Conservation (phyloP, 2,329 filamentous ascomycete species). For the Clonostachys byssicola region DNA sequence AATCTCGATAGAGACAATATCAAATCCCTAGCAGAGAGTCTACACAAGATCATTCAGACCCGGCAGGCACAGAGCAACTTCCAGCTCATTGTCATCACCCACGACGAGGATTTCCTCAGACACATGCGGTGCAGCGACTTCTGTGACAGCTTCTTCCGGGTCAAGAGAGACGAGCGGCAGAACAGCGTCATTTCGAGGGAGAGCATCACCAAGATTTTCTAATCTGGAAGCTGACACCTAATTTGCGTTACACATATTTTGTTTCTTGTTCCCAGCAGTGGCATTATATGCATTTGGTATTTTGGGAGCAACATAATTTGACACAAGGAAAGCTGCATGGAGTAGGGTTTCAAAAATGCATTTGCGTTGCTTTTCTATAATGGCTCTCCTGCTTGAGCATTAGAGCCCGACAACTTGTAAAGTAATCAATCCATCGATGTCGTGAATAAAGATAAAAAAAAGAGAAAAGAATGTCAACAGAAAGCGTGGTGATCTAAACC, state of each 20-base stretch:
- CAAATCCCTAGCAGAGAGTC: constrained; percentile 74
- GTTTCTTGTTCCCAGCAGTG: too few relatives aligned
- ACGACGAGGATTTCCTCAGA: constrained; percentile 93
- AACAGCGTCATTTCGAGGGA: constrained; percentile 80
- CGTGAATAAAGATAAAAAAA: background rate
- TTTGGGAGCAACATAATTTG: too few relatives aligned
- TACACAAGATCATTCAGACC: constrained; percentile 82
- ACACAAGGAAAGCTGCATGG: too few relatives aligned
- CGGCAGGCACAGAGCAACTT: constrained; percentile 88
- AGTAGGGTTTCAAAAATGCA: too few relatives aligned
- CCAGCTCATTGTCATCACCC: constrained; percentile 96
- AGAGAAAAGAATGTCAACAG: background rate
- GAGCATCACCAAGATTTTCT: constrained; percentile 48
- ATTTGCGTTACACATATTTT: too few relatives aligned
- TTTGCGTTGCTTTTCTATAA: too few relatives aligned
- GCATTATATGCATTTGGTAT: too few relatives aligned
- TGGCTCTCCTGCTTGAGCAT: too few relatives aligned
- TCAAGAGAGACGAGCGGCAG: constrained; percentile 77
- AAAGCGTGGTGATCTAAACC: background rate
- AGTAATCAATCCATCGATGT: too few relatives aligned
- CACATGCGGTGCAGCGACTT: constrained; percentile 95
- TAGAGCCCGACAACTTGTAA: too few relatives aligned
- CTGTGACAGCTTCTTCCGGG: constrained; percentile 85
- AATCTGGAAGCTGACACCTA: constrained; percentile 3
- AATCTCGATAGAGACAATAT: constrained; percentile 97